Base-by-base conservation (phyloP, 1,284 basidiomycete species). In the Ustilago loliicola region DNA sequence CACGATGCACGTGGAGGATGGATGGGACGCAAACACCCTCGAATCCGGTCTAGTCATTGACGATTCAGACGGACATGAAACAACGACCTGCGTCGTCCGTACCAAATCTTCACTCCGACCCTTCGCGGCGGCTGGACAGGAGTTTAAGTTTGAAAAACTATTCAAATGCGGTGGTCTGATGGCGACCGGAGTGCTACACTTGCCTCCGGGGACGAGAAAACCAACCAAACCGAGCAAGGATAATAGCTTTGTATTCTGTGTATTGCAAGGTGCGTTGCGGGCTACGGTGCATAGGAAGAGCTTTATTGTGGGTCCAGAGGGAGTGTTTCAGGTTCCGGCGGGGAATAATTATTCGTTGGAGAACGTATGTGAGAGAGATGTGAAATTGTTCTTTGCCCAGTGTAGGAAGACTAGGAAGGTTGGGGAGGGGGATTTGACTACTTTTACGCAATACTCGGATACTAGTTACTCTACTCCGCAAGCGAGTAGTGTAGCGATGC, bases 161-260 rank as follows among this genome's bases (percentile, higher is more conserved):
- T 97, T 97, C 85, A 91, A 92, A n/a, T 95, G 98, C 77, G 92
- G 91, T 55, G 91, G 94, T 55, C 96, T 94, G 84, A 91, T 97
- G 80, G 96, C 96, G 0, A 92, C 94, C 19, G 97, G 97, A 0
- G 90, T 95, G 62, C 89, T 98, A 38, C 89, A 91, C 56, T 92
- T 99, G 45, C 94, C 94, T 4, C 90, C 92, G 0, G 89, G 90
- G 1, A 90, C 90, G 25, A 89, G 90, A 73, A 99, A 99, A 87
- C 93, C 94, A 1, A 91, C 90, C 60, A 99, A 98, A 87, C 90
- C 91, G 50, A 92, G 94, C 7, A 95, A 93, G 85, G 96, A 98
- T 85, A 99, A 99, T 82, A 93, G 93, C 62, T 99, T 97, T 87
- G 96, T 98, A 5, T 85, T 86, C 47, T 73, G 82, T 52, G 83